Percentiles rank a stretch among this genome's conserved stretches.
These are phyloP conservation scores for Microthlaspi erraticum DNA, from an alignment of 345 rosid species.

Conservation along the genomic window DNA sequence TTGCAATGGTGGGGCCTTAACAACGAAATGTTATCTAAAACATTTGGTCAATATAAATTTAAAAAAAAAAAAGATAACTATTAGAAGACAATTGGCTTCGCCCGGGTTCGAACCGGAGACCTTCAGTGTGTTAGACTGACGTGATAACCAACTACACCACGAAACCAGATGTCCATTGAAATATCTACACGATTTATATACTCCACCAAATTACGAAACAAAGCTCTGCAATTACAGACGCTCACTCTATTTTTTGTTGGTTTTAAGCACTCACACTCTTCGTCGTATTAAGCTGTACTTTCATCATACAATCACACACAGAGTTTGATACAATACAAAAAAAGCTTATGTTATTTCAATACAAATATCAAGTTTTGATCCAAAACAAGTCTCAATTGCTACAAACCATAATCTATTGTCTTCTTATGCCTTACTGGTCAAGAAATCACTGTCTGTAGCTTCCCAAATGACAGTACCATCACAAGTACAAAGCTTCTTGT, in stretches of 20 bases:
- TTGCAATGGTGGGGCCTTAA: constrained; percentile 31
- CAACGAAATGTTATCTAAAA: constrained; percentile 33
- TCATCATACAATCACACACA: not conserved
- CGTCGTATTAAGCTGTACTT: not conserved
- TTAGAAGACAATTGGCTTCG: constrained; percentile 59
- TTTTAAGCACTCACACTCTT: not conserved
- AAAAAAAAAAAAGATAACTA: not conserved
- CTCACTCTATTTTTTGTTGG: too few species aligned
- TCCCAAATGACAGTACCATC: constrained; percentile 97
- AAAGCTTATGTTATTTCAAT: not conserved
- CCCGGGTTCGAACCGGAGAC: constrained; percentile 96
- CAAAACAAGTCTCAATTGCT: constrained; percentile 7
- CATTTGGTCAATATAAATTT: constrained; percentile 8
- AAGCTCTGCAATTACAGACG: too few species aligned
- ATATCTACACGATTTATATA: not conserved
- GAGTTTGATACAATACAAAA: constrained; percentile 6
- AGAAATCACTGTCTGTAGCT: constrained; percentile 69
- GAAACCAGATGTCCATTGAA: constrained; percentile 46
- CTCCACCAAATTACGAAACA: too few species aligned
- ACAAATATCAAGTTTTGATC: constrained; percentile 2
- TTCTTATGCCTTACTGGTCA: constrained; percentile 59
- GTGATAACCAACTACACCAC: constrained; percentile 99
- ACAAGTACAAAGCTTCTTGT: constrained; percentile 85
- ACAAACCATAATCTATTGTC: constrained; percentile 6
- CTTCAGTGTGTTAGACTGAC: constrained; percentile 99